phyloP scores from a whole-genome alignment of 1,284 basidiomycete species.

The Calocybe gambosa region DNA sequence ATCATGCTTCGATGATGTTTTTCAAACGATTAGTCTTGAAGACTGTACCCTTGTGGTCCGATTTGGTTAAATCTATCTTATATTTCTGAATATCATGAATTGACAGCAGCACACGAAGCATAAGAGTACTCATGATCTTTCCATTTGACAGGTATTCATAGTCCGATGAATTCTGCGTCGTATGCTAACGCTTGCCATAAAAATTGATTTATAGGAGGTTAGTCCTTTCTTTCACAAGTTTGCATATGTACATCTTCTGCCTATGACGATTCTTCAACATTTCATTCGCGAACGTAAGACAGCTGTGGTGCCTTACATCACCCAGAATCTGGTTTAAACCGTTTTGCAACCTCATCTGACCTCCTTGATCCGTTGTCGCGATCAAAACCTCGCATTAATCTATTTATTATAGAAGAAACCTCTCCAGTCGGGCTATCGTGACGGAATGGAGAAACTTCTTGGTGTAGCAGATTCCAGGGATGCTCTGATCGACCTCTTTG shows the following conservation, averaged over 20 bases:
- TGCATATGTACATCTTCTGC: slow-evolving; percentile 2
- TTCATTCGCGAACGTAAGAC: slow-evolving; percentile 68
- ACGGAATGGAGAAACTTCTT: slow-evolving; percentile 66
- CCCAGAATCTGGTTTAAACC: slow-evolving; percentile 45
- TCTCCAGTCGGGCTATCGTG: slow-evolving; percentile 62
- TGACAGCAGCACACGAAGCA: slow-evolving; percentile 18
- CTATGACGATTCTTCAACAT: slow-evolving; percentile 40
- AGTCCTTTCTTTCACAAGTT: slow-evolving; percentile 25
- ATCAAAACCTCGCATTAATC: slow-evolving; percentile 5
- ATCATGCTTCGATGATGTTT: slow-evolving; percentile 45
- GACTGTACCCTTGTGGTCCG: slow-evolving; percentile 34
- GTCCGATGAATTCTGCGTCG: neutral
- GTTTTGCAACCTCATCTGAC: slow-evolving; percentile 67
- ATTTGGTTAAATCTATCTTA: neutral
- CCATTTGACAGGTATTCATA: slow-evolving; percentile 12
- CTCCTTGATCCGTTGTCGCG: slow-evolving; percentile 7
- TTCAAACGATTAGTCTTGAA: slow-evolving; percentile 82
- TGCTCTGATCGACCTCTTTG: neutral
- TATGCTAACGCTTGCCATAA: neutral
- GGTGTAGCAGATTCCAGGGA: slow-evolving; percentile 17
- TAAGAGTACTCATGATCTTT: slow-evolving; percentile 10
- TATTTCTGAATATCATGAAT: slow-evolving; percentile 9
- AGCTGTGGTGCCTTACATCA: slow-evolving; percentile 53
- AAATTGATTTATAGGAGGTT: slow-evolving; percentile 39
- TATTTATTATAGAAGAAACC: slow-evolving; percentile 37